phyloP scores from a whole-genome alignment of 1,284 basidiomycete species.

The Pseudozyma sp. region DNA sequence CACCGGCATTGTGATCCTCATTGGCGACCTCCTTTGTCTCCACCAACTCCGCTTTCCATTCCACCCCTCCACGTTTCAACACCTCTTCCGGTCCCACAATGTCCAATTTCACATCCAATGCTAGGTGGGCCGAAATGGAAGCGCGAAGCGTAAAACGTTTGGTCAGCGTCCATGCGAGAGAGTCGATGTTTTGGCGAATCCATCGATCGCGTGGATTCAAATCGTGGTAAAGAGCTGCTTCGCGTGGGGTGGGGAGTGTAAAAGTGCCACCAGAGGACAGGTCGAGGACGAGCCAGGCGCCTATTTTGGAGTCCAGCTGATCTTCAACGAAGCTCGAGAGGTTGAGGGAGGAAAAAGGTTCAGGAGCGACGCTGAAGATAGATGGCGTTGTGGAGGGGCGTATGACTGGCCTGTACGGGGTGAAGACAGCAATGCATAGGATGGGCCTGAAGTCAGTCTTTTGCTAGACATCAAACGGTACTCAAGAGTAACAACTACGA shows the following conservation, averaged over 20 bases:
- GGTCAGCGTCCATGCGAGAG: slow-evolving; percentile 21
- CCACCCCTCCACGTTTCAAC: slow-evolving; percentile 30
- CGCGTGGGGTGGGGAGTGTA: slow-evolving; percentile 17
- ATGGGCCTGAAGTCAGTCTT: no score
- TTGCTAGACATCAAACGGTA: no score
- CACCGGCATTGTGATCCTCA: not conserved
- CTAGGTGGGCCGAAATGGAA: slow-evolving; percentile 20
- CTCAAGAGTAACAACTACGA: no score
- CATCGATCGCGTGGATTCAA: slow-evolving; percentile 36
- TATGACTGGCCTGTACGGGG: slow-evolving; percentile 25
- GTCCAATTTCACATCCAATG: slow-evolving; percentile 31
- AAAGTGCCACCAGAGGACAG: slow-evolving; percentile 15
- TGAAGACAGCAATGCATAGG: not conserved
- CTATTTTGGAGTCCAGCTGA: slow-evolving; percentile 9
- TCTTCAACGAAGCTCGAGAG: no score
- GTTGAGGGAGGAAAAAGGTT: not conserved
- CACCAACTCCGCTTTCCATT: slow-evolving; percentile 43
- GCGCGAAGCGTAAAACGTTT: slow-evolving; percentile 22
- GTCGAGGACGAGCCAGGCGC: slow-evolving; percentile 35
- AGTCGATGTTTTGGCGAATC: slow-evolving; percentile 26
- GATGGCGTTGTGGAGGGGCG: slow-evolving; percentile 13
- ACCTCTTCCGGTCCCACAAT: slow-evolving; percentile 32
- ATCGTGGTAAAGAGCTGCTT: slow-evolving; percentile 18
- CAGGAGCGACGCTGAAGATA: slow-evolving; percentile 16
- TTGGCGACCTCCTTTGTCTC: not conserved